phyloP scores from a whole-genome alignment of 257 asterid genomes.

The Petrea volubilis region DNA sequence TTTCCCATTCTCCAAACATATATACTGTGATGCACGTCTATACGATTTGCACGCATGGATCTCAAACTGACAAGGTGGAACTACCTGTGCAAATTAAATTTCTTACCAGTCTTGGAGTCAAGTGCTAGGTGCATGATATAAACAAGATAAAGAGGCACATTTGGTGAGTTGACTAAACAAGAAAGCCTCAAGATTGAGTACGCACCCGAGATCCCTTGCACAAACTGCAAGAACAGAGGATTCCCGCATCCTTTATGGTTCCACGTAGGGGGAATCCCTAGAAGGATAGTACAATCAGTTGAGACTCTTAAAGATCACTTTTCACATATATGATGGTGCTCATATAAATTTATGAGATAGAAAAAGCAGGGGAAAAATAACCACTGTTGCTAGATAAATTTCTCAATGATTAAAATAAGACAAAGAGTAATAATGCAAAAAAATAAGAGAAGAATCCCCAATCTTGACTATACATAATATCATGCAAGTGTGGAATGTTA shows the following conservation, averaged over 20 bases:
- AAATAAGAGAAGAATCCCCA: neutral
- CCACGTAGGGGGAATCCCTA: slow-evolving; percentile 76
- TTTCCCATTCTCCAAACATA: slow-evolving; percentile 92
- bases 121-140: slow-evolving; percentile 3
- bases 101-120: slow-evolving; percentile 12
- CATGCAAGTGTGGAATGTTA: neutral
- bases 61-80: slow-evolving; percentile 96
- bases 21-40: slow-evolving; percentile 93
- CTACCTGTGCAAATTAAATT: slow-evolving; percentile 48
- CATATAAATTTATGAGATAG: neutral
- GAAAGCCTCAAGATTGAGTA: slow-evolving; percentile 16
- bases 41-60: slow-evolving; percentile 92
- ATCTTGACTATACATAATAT: neutral
- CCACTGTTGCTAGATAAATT: neutral
- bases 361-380: neutral
- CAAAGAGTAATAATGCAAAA: neutral
- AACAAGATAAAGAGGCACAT: slow-evolving; percentile 2
- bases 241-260: slow-evolving; percentile 82
- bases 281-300: slow-evolving; percentile 22
- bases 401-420: neutral
- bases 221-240: slow-evolving; percentile 80
- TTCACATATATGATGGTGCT: neutral
- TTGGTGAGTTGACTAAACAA: slow-evolving; percentile 15
- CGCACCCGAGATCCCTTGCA: slow-evolving; percentile 82
- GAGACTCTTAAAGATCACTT: slow-evolving; percentile 12